Percentiles rank a stretch among this genome's conserved stretches.
Evolutionary conservation across 257 asterid genomes (phyloP).

Genomic region (Handroanthus guayacan): DNA sequence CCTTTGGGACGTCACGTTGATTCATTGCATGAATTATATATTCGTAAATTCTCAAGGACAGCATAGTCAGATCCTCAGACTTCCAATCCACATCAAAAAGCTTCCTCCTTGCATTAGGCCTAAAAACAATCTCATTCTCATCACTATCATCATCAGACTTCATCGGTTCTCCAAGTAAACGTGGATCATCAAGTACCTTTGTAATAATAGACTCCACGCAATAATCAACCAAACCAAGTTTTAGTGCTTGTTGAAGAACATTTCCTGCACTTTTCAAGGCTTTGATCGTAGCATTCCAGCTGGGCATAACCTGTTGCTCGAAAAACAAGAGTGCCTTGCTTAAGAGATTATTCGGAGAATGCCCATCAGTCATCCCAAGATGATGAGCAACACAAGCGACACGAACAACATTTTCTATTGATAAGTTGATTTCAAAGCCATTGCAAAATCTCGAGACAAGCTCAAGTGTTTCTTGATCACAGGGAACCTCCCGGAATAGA

Average conservation of each 20-base stretch:
- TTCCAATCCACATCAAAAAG: slow-evolving; percentile 62
- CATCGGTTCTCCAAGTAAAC: slow-evolving; percentile 67
- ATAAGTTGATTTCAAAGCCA: slow-evolving; percentile 59
- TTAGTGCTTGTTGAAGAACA: slow-evolving; percentile 54
- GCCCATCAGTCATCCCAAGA: slow-evolving; percentile 79
- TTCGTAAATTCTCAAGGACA: slow-evolving; percentile 56
- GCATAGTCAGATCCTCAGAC: slow-evolving; percentile 57
- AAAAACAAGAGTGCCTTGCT: slow-evolving; percentile 52
- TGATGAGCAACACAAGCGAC: slow-evolving; percentile 67
- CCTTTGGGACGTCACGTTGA: slow-evolving; percentile 51
- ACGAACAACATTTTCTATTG: slow-evolving; percentile 61
- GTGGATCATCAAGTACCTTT: slow-evolving; percentile 59
- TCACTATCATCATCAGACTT: slow-evolving; percentile 44
- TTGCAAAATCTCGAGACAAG: slow-evolving; percentile 81
- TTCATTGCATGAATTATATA: slow-evolving; percentile 56
- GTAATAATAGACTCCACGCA: slow-evolving; percentile 59
- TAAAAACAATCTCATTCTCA: slow-evolving; percentile 34
- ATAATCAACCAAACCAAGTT: slow-evolving; percentile 57
- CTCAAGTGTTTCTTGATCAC: slow-evolving; percentile 70
- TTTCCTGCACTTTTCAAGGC: slow-evolving; percentile 65
- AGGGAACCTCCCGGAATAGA: slow-evolving; percentile 59
- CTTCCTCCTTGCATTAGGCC: slow-evolving; percentile 61
- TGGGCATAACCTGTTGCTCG: slow-evolving; percentile 50
- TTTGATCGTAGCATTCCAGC: slow-evolving; percentile 72
- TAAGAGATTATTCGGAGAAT: slow-evolving; percentile 61